Conservation (phyloP, 2,329 filamentous ascomycete species). For the Fusarium mexicanum region DNA sequence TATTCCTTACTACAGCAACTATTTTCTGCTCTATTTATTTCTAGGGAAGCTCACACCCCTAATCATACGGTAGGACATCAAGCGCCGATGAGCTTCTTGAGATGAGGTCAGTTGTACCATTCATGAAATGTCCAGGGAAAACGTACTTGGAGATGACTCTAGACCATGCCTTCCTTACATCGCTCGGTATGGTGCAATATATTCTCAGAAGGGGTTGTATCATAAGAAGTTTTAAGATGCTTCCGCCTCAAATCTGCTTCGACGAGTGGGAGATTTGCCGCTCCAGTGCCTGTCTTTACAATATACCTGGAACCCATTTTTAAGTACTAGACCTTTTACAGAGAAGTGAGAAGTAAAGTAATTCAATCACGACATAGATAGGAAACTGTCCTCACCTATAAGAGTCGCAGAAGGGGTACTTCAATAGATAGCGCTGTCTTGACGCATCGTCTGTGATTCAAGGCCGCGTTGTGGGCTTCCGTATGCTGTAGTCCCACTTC, state of each 20-base stretch:
- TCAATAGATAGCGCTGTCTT: neutral
- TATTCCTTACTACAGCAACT: neutral
- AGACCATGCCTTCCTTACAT: accelerated
- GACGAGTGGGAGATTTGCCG: neutral
- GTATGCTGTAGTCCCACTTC: neutral
- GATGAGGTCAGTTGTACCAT: neutral
- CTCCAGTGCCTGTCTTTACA: neutral
- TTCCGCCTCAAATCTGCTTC: neutral
- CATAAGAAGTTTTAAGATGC: neutral
- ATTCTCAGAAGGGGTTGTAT: neutral
- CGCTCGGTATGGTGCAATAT: neutral
- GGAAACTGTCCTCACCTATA: neutral
- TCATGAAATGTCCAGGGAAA: accelerated
- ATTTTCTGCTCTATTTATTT: neutral
- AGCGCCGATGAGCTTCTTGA: neutral
- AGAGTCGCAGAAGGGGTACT: neutral
- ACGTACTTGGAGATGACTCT: neutral
- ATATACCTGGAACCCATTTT: no score
- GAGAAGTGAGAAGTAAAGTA: neutral
- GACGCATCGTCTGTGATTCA: neutral
- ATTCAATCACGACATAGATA: accelerated
- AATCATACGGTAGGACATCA: neutral
- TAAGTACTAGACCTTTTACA: neutral
- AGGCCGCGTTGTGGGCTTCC: neutral
- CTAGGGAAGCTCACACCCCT: neutral